Evolutionary conservation across 768 basidiomycete genomes (phyloP).

Genomic region (Naganishia randhawae): DNA sequence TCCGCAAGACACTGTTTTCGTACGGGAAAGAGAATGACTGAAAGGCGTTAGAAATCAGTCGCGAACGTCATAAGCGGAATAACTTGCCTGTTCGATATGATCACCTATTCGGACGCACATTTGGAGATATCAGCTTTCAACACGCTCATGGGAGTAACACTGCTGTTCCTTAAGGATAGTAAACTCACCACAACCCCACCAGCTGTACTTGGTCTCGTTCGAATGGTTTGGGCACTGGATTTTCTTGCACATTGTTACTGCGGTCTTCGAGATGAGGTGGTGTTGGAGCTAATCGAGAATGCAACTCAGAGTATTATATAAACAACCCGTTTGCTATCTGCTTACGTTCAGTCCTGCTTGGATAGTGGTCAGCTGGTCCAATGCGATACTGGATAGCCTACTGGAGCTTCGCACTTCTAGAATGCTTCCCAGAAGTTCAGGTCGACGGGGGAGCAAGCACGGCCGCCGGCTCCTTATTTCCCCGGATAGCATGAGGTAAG

Average conservation of each 20-base stretch:
- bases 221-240: slow-evolving; percentile 44
- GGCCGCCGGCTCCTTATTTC: too few relatives aligned
- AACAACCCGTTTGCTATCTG: background rate
- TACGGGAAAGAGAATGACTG: background rate
- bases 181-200: slow-evolving; percentile 50
- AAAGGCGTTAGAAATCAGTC: background rate
- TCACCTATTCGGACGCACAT: slow-evolving; percentile 30
- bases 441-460: too few relatives aligned
- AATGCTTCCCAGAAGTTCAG: too few relatives aligned
- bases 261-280: background rate
- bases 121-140: background rate
- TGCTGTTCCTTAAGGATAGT: background rate
- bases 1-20: slow-evolving; percentile 46
- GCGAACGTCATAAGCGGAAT: background rate
- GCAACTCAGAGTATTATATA: background rate
- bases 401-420: too few relatives aligned
- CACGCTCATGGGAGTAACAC: background rate
- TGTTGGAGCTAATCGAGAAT: background rate
- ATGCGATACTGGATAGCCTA: too few relatives aligned
- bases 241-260: slow-evolving; percentile 44
- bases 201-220: slow-evolving; percentile 43
- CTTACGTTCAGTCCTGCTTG: background rate
- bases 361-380: too few relatives aligned
- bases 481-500: too few relatives aligned
- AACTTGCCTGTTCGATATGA: slow-evolving; percentile 44